phyloP scores from a whole-genome alignment of 768 basidiomycete species.

The Cystobasidium onofrii region DNA sequence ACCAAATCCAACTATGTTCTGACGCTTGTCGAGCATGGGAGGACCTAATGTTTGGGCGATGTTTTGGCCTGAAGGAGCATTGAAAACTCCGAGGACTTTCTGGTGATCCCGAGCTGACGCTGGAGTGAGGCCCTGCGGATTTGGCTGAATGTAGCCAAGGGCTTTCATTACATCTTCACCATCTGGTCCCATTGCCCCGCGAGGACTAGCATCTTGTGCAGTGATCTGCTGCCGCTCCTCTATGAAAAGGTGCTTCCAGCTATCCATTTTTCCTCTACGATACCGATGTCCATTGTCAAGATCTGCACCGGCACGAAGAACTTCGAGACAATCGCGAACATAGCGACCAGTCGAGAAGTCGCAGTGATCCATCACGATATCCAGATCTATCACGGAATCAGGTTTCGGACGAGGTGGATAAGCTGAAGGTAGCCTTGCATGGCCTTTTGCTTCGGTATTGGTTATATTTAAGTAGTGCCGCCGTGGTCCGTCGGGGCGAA shows the following conservation, averaged over 20 bases:
- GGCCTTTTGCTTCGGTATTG: not conserved
- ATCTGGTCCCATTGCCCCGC: not conserved
- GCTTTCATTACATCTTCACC: slow-evolving; percentile 28
- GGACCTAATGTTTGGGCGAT: slow-evolving; percentile 45
- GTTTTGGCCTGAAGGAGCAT: not conserved
- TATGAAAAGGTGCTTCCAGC: slow-evolving; percentile 81
- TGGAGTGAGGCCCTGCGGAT: slow-evolving; percentile 13
- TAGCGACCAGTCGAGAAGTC: slow-evolving; percentile 79
- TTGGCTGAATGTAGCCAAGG: slow-evolving; percentile 19
- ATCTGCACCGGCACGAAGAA: slow-evolving; percentile 79
- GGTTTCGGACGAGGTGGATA: slow-evolving; percentile 81
- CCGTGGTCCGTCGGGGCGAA: slow-evolving; percentile 66
- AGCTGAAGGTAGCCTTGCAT: slow-evolving; percentile 58
- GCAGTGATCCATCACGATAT: slow-evolving; percentile 84
- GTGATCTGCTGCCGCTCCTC: slow-evolving; percentile 50
- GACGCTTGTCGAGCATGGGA: slow-evolving; percentile 50
- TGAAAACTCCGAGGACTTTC: not conserved
- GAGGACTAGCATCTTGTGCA: slow-evolving; percentile 10
- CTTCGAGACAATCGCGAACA: slow-evolving; percentile 94
- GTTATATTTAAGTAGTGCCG: slow-evolving; percentile 66
- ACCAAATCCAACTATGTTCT: slow-evolving; percentile 27
- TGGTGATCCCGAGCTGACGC: slow-evolving; percentile 10
- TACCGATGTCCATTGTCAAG: slow-evolving; percentile 72
- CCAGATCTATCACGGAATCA: slow-evolving; percentile 79
- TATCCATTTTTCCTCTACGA: slow-evolving; percentile 64